Conservation (phyloP, 2,329 filamentous ascomycete genomes). For the Periglandula ipomoeae region DNA sequence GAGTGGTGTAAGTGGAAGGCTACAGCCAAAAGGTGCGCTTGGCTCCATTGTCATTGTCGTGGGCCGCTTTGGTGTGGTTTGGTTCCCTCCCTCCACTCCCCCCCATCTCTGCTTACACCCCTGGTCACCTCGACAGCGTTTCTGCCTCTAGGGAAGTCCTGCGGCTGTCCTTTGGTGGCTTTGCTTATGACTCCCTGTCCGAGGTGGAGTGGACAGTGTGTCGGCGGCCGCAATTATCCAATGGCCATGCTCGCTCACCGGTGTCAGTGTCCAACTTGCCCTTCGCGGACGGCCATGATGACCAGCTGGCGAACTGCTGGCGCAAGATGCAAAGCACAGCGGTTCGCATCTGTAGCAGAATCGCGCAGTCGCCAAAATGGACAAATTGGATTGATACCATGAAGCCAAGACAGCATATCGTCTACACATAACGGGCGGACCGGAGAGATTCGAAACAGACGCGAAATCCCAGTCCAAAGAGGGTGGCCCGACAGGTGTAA, state of each 20-base stretch:
- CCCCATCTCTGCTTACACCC: background rate
- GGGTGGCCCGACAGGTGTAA: background rate
- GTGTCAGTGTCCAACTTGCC: background rate
- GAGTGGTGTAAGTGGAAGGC: background rate
- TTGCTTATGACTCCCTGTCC: conserved; percentile 6
- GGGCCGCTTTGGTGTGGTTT: background rate
- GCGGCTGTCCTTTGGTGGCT: conserved; percentile 3
- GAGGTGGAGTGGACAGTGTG: background rate
- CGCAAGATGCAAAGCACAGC: conserved; percentile 5
- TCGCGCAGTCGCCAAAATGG: background rate
- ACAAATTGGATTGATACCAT: background rate
- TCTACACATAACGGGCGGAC: background rate
- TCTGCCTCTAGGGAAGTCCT: background rate
- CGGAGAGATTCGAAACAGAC: conserved; percentile 10
- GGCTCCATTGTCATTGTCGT: background rate
- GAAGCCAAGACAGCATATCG: conserved; percentile 2
- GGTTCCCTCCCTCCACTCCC: background rate
- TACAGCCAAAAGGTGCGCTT: too few species aligned
- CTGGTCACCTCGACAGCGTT: background rate
- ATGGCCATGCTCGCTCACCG: background rate
- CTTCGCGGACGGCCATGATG: background rate
- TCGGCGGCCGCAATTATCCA: background rate
- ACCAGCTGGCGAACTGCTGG: background rate
- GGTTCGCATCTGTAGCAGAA: background rate
- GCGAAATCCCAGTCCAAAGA: conserved; percentile 1